Conservation (phyloP, 2,329 filamentous ascomycete species). For the Trichoderma citrinoviride region DNA sequence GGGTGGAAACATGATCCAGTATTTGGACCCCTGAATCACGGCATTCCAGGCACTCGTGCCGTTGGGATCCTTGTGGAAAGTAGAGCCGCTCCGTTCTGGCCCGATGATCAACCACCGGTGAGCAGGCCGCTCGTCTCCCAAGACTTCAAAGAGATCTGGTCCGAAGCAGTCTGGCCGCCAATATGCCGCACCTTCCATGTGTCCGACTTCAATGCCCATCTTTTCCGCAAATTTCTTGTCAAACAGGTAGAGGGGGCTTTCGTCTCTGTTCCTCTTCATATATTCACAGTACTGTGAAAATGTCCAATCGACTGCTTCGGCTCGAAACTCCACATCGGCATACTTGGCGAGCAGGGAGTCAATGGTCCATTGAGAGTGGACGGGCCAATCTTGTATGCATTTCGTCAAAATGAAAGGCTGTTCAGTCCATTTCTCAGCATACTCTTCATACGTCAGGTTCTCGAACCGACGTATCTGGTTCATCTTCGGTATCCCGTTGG, state of each 20-base stretch:
- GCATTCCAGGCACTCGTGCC: constrained; percentile 88
- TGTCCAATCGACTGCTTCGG: constrained; percentile 92
- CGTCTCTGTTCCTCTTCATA: constrained; percentile 75
- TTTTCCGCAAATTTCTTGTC: constrained; percentile 84
- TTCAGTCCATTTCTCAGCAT: constrained; percentile 71
- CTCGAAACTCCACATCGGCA: constrained; percentile 69
- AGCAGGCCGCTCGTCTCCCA: constrained; percentile 77
- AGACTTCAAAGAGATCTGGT: constrained; percentile 76
- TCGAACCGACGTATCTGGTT: constrained; percentile 72
- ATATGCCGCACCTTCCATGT: constrained; percentile 57
- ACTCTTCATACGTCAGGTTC: constrained; percentile 69
- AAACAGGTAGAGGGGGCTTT: constrained; percentile 90
- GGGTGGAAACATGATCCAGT: constrained; percentile 98
- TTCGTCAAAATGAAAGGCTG: constrained; percentile 83
- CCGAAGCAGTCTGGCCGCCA: constrained; percentile 83
- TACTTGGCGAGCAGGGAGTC: constrained; percentile 65
- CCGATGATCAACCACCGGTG: constrained; percentile 92
- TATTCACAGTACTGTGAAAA: constrained; percentile 79
- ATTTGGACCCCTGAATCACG: constrained; percentile 83
- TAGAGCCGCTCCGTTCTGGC: constrained; percentile 81
- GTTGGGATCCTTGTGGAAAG: constrained; percentile 84
- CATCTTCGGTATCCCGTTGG: constrained; percentile 64
- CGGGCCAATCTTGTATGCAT: constrained; percentile 79
- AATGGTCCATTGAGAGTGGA: constrained; percentile 70
- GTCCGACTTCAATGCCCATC: constrained; percentile 67